phyloP scores from a whole-genome alignment of 176 grass and related monocot species.

The Metroxylon sagu region DNA sequence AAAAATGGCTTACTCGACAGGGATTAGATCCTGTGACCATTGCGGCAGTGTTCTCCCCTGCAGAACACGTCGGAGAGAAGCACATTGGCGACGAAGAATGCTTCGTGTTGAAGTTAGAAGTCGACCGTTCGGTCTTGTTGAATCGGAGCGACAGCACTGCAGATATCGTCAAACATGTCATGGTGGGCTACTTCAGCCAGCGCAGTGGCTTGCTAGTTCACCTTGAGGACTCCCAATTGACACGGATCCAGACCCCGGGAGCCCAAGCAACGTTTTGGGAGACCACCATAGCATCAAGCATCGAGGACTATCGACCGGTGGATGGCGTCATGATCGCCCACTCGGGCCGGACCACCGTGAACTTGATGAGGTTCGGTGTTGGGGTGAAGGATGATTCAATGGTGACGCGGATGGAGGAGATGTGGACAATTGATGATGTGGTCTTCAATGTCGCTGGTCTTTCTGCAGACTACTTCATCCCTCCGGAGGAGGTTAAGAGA shows the following conservation, averaged over 20 bases:
- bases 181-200: constrained; percentile 95
- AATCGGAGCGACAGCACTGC: constrained; percentile 88
- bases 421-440: constrained; percentile 90
- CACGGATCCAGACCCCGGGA: constrained; percentile 84
- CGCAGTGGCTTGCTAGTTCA: constrained; percentile 70
- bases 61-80: constrained; percentile 87
- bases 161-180: constrained; percentile 82
- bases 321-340: constrained; percentile 66
- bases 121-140: constrained; percentile 52
- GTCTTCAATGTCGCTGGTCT: constrained; percentile 83
- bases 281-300: constrained; percentile 55
- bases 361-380: constrained; percentile 78
- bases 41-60: constrained; percentile 68
- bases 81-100: constrained; percentile 78
- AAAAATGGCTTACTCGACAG: constrained; percentile 16
- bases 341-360: constrained; percentile 53
- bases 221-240: constrained; percentile 86
- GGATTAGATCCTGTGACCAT: constrained; percentile 83
- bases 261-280: constrained; percentile 94
- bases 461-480: constrained; percentile 71
- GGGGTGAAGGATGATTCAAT: constrained; percentile 63
- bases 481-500: constrained; percentile 76
- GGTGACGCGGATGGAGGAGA: constrained; percentile 84
- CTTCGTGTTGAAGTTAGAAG: constrained; percentile 75
- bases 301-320: constrained; percentile 60